Conservation (phyloP, 176 grass and related monocot genomes). For the Dactylis glomerata region DNA sequence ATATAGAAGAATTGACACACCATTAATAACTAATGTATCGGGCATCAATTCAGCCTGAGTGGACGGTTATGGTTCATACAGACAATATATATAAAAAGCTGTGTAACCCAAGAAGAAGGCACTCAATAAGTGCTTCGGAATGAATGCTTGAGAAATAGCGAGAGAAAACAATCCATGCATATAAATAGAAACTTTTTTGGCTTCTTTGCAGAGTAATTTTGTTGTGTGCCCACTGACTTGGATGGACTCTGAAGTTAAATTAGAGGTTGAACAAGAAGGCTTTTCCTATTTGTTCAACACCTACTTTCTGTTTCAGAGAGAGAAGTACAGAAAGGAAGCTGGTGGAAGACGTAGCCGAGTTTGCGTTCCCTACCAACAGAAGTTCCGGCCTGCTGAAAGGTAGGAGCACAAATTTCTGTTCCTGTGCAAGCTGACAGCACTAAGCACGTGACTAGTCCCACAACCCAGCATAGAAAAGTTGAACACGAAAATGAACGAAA, state of each 20-base stretch:
- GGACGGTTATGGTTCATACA: neutral
- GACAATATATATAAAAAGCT: neutral
- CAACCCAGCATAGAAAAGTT: neutral
- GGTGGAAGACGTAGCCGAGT: neutral
- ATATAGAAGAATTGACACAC: neutral
- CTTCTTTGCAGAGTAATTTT: neutral
- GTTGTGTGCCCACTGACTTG: neutral
- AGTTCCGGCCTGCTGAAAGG: neutral
- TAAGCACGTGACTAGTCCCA: neutral
- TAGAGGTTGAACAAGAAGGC: neutral
- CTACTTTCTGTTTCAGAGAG: neutral
- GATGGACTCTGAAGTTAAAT: neutral
- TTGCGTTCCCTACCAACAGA: neutral
- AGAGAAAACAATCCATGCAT: neutral
- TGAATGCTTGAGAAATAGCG: neutral
- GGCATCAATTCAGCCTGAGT: neutral
- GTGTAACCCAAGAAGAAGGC: neutral
- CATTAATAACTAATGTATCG: neutral
- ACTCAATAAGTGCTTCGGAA: neutral
- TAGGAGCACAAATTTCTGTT: constrained; percentile 3
- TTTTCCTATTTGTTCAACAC: neutral
- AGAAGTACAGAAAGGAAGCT: neutral
- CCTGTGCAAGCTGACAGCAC: neutral
- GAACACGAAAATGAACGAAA: neutral
- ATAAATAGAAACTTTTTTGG: neutral